Base-by-base conservation (phyloP, 768 basidiomycete species). In the Stropharia rugosoannulata region DNA sequence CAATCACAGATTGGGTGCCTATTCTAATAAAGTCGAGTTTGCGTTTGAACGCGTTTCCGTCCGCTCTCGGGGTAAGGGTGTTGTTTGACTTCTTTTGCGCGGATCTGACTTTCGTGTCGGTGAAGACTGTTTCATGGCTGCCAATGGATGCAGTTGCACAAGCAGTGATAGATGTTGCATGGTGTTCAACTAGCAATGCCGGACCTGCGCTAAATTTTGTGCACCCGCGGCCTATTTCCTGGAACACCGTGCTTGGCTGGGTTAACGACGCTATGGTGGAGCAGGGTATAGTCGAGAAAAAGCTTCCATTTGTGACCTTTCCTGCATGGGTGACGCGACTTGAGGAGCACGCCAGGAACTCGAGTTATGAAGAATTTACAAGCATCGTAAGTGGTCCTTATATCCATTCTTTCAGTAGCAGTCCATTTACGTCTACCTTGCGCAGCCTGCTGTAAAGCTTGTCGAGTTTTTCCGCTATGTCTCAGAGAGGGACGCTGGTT, bases 1-100 rank as follows among this genome's bases (percentile, higher is more conserved):
- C 72, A 3, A 63, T 64, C 7, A 69, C 62, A 2, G 75, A 77
- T 22, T 77, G 76, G 74, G 60, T 77, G 1, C 74, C 76, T 0
- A 72, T 73, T 42, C 60, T 75, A 12, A 63, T 75, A n/a, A 75
- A 75, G 54, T 72, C 75, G 3, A 72, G 72, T 10, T 54, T 62
- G n/a, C n/a, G 10, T 57, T 73, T 25, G 67, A 68, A 15, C n/a
- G n/a, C n/a, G n/a, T 64, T 54, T n/a, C 56, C 74, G 16, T 73
- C 74, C 4, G 59, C 56, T 15, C 54, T 7, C 27, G 27, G 27
- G 7, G 58, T 19, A 42, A 59, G n/a, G 70, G 72, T 39, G 70
- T 74, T 41, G 32, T 16, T 48, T 5, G 19, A 7, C 32, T 16
- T 29, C 18, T 12, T 25, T 7, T 63, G 64, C 6, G 15, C 3